Conservation (phyloP, 1,139 yeast genomes). For the Lizanozyma gosingica region DNA sequence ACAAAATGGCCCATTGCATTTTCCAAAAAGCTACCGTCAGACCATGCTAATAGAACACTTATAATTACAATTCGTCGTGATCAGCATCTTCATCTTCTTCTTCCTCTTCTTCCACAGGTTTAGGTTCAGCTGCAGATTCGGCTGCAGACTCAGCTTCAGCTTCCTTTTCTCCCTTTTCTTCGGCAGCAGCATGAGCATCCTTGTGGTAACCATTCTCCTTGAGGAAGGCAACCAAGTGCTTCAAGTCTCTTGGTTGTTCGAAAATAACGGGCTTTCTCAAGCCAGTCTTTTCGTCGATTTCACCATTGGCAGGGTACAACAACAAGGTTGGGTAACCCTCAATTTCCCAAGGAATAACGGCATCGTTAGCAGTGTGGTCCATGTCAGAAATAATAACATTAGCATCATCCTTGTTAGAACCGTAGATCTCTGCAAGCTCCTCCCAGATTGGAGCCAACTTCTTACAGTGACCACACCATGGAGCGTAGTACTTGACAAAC, state of each 20-base stretch:
- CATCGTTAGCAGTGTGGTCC: conserved; percentile 87
- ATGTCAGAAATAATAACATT: conserved; percentile 74
- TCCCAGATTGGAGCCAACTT: conserved; percentile 88
- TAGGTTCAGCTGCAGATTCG: conserved; percentile 18
- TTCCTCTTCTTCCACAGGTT: conserved; percentile 12
- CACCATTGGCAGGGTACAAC: conserved; percentile 84
- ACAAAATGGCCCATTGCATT: too few species aligned
- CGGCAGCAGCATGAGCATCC: conserved; percentile 38
- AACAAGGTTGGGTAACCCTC: conserved; percentile 91
- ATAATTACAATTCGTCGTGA: conserved; percentile 39
- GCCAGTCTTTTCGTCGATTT: conserved; percentile 47
- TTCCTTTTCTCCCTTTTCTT: conserved; percentile 18
- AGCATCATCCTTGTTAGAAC: conserved; percentile 34
- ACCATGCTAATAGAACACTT: too few species aligned
- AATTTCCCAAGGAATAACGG: conserved; percentile 55
- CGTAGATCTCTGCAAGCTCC: conserved; percentile 67
- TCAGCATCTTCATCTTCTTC: conserved; percentile 13
- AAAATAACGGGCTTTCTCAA: conserved; percentile 58
- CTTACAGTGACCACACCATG: conserved; percentile 99
- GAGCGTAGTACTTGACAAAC: conserved; percentile 89
- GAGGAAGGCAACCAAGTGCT: conserved; percentile 61
- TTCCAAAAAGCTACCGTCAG: too few species aligned
- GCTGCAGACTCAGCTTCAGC: conserved; percentile 24
- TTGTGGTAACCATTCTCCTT: conserved; percentile 52
- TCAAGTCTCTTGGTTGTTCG: conserved; percentile 68